Base-by-base conservation (phyloP, 257 asterid genomes). In the Nicotiana attenuata region DNA sequence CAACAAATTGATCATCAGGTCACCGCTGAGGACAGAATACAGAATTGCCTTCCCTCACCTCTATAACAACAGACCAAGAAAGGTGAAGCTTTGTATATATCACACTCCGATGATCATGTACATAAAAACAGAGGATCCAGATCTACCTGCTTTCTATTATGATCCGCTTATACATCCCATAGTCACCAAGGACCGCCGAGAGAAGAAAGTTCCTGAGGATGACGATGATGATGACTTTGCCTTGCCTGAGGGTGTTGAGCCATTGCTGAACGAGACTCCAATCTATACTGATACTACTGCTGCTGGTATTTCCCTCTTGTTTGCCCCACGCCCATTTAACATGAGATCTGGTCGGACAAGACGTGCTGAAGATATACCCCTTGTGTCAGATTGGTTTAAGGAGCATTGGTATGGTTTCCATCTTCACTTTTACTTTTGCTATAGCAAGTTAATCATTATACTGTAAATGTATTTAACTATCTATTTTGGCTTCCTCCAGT, bases 321-420 rank as follows among this genome's bases (percentile, higher is more conserved):
- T 96, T 92, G 99, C 99, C 38, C 98, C 99, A 65, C 97, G 98
- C 8, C 99, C 98, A 52, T 96, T 28, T 81, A 94, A 93, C 91
- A 93, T 94, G 98, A 93, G 99, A 81, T 94, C 99, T 87, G 99
- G 99, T 82, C 94, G 98, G 84, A 96, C 88, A 91, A 88, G 99
- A 69, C 97, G 99, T 71, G 99, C 99, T 78, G 99, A 96, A 86
- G 99, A 93, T 83, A 96, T 96, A 85, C 99, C 99, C 56, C 98
- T 96, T 33, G 99, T 96, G 35, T 94, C 99, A 47, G 99, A 96
- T 89, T 96, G 99, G 99, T 96, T 78, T 80, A 96, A 96, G 93
- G 99, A 96, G 82, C 99, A 96, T 90, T 96, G 99, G 99, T 95
- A 86, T 76, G 91, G 15, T 59, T 28, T 56, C 75, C 75, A 73